phyloP scores from a whole-genome alignment of 257 asterid genomes.

The Striga asiatica region DNA sequence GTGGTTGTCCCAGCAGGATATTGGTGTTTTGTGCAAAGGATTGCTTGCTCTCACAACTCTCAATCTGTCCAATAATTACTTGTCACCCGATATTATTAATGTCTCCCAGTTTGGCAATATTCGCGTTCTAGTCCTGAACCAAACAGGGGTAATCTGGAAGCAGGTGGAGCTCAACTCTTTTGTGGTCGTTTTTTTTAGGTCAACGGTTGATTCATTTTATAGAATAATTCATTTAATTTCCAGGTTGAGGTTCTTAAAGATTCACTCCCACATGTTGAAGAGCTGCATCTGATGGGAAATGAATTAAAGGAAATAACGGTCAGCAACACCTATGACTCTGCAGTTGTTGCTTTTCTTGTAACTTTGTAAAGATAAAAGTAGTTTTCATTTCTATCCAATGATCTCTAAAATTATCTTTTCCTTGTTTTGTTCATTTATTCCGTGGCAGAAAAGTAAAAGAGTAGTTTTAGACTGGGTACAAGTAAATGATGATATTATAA shows the following conservation, averaged over 20 bases:
- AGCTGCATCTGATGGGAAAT: conserved; percentile 89
- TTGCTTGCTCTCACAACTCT: conserved; percentile 62
- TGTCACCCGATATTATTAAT: conserved; percentile 41
- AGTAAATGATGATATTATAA: no score
- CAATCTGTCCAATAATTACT: conserved; percentile 55
- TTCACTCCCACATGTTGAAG: conserved; percentile 57
- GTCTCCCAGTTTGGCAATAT: conserved; percentile 48
- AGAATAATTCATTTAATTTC: conserved; percentile 13
- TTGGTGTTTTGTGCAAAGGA: conserved; percentile 54
- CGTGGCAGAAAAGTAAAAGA: no score
- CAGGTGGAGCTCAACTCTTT: conserved; percentile 37
- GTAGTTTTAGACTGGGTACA: no score
- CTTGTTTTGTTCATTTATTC: no score
- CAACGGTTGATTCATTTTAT: conserved; percentile 4
- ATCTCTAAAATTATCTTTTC: no score
- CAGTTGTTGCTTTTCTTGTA: background rate
- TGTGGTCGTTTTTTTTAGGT: background rate
- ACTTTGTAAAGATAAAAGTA: no score
- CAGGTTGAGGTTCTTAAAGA: conserved; percentile 79
- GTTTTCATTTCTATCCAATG: no score
- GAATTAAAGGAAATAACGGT: conserved; percentile 57
- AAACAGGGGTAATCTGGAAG: conserved; percentile 65
- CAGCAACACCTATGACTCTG: background rate
- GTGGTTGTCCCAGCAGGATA: conserved; percentile 40
- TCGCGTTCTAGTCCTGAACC: conserved; percentile 67